Percentiles rank a stretch among this genome's conserved stretches.
These are phyloP conservation scores for Penicillium flavigenum DNA, from an alignment of 495 filamentous ascomycete genomes.

Conservation along the genomic window DNA sequence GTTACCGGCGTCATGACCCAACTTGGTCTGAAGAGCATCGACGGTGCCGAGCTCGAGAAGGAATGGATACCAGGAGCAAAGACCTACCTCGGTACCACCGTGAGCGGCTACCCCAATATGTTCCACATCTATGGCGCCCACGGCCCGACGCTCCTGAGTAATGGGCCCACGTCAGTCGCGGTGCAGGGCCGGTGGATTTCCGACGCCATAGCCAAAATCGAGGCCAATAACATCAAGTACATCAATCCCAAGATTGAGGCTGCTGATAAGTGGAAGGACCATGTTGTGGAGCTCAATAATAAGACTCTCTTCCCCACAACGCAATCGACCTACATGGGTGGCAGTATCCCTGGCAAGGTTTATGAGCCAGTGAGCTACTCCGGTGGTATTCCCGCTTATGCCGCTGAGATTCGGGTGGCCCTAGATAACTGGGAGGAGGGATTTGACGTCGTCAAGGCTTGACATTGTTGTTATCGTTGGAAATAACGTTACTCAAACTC, in stretches of 20 bases:
- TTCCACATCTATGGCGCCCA: conserved; percentile 51
- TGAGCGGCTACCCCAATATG: conserved; percentile 52
- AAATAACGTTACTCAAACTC: too few species aligned
- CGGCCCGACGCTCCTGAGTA: conserved; percentile 50
- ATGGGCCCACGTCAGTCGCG: conserved; percentile 51
- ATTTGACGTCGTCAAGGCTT: background rate
- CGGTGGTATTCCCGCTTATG: conserved; percentile 41
- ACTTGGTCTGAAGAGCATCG: conserved; percentile 47
- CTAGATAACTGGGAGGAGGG: conserved; percentile 5
- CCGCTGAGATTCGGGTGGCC: conserved; percentile 30
- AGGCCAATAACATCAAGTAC: conserved; percentile 40
- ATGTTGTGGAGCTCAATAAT: conserved; percentile 40
- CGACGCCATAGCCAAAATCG: conserved; percentile 42
- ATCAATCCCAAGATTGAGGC: conserved; percentile 47
- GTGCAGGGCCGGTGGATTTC: conserved; percentile 52
- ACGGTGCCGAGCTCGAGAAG: conserved; percentile 42
- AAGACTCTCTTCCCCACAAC: conserved; percentile 49
- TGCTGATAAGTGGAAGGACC: conserved; percentile 47
- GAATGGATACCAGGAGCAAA: conserved; percentile 48
- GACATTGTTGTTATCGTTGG: too few species aligned
- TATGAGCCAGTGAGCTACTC: conserved; percentile 48
- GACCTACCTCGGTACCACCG: conserved; percentile 51
- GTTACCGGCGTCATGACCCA: conserved; percentile 51
- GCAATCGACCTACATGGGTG: conserved; percentile 53
- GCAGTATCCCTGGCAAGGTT: conserved; percentile 48